Base-by-base conservation (phyloP, 352 stramenopile species). In the Proteromonas lacertae region DNA sequence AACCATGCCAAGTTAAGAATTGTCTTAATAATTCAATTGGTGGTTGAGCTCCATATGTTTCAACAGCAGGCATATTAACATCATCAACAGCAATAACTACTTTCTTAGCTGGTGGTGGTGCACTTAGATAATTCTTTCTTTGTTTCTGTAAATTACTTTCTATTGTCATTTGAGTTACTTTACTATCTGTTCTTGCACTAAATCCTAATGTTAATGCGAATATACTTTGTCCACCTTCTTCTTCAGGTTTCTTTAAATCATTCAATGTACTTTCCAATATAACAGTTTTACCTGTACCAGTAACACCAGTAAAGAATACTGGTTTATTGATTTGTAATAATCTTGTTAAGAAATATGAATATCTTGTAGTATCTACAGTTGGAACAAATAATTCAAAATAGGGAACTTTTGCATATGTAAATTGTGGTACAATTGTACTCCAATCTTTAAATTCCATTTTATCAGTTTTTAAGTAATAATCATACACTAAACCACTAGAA, bases 311-410 rank as follows among this genome's bases (percentile, higher is more conserved):
- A 17, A 83, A 48, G 40, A 82, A 83, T 7, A 65, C 62, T n/a
- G 69, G 69, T 40, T 69, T 71, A 10, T 63, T 52, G 9, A 58
- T 44, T 4, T 46, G 64, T 10, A 80, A 45, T 2, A 56, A 46
- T 0, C 49, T 51, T 13, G 68, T 68, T 10, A 91, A 61, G 4
- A 91, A 35, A 43, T 76, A 88, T 25, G 65, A 63, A 40, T 88
- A 91, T 0, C 71, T 61, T n/a, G 69, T 83, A 2, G 76, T 92
- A 38, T 92, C 76, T 40, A 71, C 59, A 0, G 76, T 92, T 0
- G 76, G 76, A 1, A 92, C 76, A 12, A 91, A 59, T 59, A 92
- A 74, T 1, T 66, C 65, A 43, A 91, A 91, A 52, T 91, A 92
- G 4, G 71, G 77, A 10, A 64, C 52, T 0, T 44, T 55, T 14